Evolutionary conservation across 2,329 filamentous ascomycete genomes (phyloP), one percentile per base, ranked within the genome.

Genomic region (Aspergillus quadricinctus): DNA sequence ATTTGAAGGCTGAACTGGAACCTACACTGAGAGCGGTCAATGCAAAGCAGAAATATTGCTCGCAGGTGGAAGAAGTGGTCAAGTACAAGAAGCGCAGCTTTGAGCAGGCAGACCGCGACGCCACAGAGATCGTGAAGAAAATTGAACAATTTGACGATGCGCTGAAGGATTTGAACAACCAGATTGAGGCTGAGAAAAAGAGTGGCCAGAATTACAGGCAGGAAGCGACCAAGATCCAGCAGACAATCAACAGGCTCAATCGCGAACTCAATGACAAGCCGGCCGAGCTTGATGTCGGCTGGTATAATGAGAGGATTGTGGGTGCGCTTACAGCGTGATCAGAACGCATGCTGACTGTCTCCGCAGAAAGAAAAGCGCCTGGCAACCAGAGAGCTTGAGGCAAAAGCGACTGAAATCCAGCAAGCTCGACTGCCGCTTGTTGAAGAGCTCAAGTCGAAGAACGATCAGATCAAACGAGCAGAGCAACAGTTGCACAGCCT

Each of bases 271-370:
- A 85, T 56, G 82, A 86, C 46, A 79, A 80, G 11, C 86, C 88
- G 0, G 77, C 81, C 0, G 81, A 86, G 5, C 91, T 94, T 66
- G 86, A 94, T 67, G 73, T 84, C 9, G 77, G 81, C 4, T 83
- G 83, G 4, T 92, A 86, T 76, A 94, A 93, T 62, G 82, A 85
- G 52, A 83, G 83, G 60, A 87, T 92, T 71, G 88, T 89, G 74
- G 73, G 86, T 78, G 8, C 37, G 27, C 28, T 48, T 19, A 9
- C 37, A 14, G 5, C 21, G 41, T 48, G 41, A 46, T 45, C 14
- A 27, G 23, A 29, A 43, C 49, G 55, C 64, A 72, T 55, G 74
- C 69, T 66, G 48, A 67, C 55, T 14, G 35, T 52, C 50, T 14
- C 48, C 17, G 27, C 62, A 87, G 85, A 82, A 85, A 61, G 81